A percentile compares a stretch with the other conserved stretches of the same genome.
phyloP scores from a whole-genome alignment of 2,329 filamentous ascomycete species.

The Xylaria multiplex region DNA sequence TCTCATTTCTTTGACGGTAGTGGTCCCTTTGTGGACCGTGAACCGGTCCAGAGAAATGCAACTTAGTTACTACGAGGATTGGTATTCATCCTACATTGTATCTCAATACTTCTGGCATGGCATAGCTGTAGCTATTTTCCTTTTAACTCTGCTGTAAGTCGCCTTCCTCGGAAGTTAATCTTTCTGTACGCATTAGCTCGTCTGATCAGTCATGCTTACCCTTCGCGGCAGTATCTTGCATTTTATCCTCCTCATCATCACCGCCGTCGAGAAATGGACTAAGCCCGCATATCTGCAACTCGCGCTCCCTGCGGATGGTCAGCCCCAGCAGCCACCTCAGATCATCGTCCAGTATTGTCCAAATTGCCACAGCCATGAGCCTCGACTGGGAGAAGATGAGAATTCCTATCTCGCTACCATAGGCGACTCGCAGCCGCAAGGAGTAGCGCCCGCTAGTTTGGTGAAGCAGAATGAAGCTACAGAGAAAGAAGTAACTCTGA shows the following conservation, averaged over 20 bases:
- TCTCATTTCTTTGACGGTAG: slow-evolving; percentile 3
- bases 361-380: slow-evolving; percentile 21
- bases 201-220: slow-evolving; percentile 3
- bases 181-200: background rate
- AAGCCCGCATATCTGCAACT: slow-evolving; percentile 9
- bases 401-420: slow-evolving; percentile 17
- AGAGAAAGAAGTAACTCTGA: slow-evolving; percentile 2
- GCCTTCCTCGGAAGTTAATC: background rate
- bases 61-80: no score
- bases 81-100: background rate
- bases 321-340: slow-evolving; percentile 20
- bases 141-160: slow-evolving; percentile 17
- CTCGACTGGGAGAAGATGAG: slow-evolving; percentile 19
- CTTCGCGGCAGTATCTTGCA: slow-evolving; percentile 19
- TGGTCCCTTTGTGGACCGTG: background rate
- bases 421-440: slow-evolving; percentile 33
- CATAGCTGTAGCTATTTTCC: background rate
- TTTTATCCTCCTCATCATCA: slow-evolving; percentile 16
- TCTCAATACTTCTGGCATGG: slow-evolving; percentile 11
- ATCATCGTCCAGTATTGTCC: slow-evolving; percentile 36
- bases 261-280: slow-evolving; percentile 27
- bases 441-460: slow-evolving; percentile 26
- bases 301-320: slow-evolving; percentile 4
- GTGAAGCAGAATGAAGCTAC: background rate
- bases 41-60: background rate